A percentile compares a stretch with the other conserved stretches of the same genome.
Evolutionary conservation across 306 rosid genomes (phyloP).

Genomic region (Fragaria ananassa): DNA sequence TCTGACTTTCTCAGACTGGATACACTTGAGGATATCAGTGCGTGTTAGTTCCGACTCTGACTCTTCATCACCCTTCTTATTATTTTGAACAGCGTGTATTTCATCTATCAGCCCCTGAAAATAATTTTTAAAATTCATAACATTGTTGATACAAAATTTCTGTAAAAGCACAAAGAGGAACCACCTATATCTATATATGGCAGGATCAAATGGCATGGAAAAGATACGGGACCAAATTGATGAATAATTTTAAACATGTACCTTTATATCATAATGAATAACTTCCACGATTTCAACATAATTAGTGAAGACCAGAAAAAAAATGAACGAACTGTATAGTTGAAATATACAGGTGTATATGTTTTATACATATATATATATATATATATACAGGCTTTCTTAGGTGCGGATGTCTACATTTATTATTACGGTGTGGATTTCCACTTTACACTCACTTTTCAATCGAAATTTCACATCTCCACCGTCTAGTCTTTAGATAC

Average conservation of each 20-base stretch:
- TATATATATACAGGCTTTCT: no score
- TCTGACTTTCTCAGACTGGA: conserved; percentile 78
- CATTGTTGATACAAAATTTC: neutral
- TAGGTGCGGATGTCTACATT: no score
- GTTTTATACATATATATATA: no score
- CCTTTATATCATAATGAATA: neutral
- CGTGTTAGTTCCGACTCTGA: conserved; percentile 69
- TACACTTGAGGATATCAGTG: conserved; percentile 86
- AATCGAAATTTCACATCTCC: no score
- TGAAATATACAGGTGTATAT: neutral
- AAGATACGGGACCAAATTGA: neutral
- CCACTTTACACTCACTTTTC: no score
- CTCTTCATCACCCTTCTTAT: conserved; percentile 65
- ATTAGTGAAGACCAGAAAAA: neutral
- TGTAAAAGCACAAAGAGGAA: conserved; percentile 1
- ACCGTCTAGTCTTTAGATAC: no score
- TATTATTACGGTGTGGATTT: no score
- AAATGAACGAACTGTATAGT: neutral
- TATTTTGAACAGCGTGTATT: conserved; percentile 43
- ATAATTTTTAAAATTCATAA: neutral
- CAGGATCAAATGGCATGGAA: neutral
- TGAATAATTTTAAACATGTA: neutral
- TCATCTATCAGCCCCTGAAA: conserved; percentile 83
- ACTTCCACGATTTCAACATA: neutral
- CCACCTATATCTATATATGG: neutral